Base-by-base conservation (phyloP, 2,329 filamentous ascomycete species). In the Fusarium armeniacum region DNA sequence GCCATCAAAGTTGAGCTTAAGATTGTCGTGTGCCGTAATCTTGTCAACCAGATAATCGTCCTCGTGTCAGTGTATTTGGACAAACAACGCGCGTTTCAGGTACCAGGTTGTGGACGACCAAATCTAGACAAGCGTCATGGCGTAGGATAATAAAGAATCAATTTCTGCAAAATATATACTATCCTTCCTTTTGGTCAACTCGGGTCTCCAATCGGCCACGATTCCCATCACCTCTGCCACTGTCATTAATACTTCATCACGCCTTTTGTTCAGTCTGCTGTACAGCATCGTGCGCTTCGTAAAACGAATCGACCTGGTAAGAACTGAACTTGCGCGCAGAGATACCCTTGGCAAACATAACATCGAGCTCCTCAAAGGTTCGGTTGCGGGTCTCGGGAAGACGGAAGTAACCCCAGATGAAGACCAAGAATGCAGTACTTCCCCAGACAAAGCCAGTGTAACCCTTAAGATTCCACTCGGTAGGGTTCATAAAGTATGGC, bases 321-420 rank as follows among this genome's bases (percentile, higher is more conserved):
- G 63, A 66, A 30, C 62, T 66, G 3, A 69, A 69, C 46, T 67
- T 62, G 33, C 72, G 67, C 2, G 72, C 72, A 11, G 70, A 54
- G 1, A 74, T 56, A 13, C 52, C 46, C 45, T 72, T 73, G n/a
- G 72, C 69, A 73, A 88, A 88, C 43, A 89, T 71, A 13, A 83
- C 78, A 55, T 87, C 86, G 2, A 88, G 78, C 75, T 88, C 85
- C 68, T 85, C 84, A 46, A 85, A 83, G 0, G 83, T 84, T 24
- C 84, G 80, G 4, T 80, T 83, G 43, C 83, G 83, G 1, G 84
- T 83, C 75, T 88, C 86, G 7, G 84, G 85, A 10, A 86, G 75
- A 22, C 82, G 83, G 72, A 85, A 81, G 61, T 81, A 84, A 62
- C 85, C 76, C 77, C 77, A 79, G 18, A 75, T 32, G 11, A 77